Evolutionary conservation across 805 yeast genomes (phyloP).

Genomic region (Starmerella geochares): DNA sequence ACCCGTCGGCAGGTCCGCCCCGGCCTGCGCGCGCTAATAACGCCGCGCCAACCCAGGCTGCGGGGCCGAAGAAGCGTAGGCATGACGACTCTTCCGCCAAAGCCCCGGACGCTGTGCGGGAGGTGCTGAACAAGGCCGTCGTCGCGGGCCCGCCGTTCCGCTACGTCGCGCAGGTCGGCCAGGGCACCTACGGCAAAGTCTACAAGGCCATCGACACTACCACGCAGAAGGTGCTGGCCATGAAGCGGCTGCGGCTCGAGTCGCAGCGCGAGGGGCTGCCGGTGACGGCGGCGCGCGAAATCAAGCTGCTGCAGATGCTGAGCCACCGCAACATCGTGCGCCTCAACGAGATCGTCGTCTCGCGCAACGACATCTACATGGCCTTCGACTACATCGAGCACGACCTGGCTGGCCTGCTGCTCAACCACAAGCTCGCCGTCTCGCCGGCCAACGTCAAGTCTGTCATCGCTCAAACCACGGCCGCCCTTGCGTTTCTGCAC

Average conservation of each 20-base stretch:
- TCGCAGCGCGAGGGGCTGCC: slow-evolving; percentile 91
- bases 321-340: slow-evolving; percentile 76
- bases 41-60: neutral
- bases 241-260: slow-evolving; percentile 75
- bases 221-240: slow-evolving; percentile 68
- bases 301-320: slow-evolving; percentile 69
- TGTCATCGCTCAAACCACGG: slow-evolving; percentile 61
- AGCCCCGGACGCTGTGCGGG: neutral
- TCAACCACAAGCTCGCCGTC: slow-evolving; percentile 59
- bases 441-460: slow-evolving; percentile 65
- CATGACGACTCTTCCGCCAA: neutral
- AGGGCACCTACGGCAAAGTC: slow-evolving; percentile 96
- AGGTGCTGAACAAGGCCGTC: neutral
- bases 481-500: slow-evolving; percentile 77
- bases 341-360: slow-evolving; percentile 81
- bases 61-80: neutral
- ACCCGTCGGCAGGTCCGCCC: neutral
- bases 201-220: slow-evolving; percentile 68
- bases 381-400: slow-evolving; percentile 88
- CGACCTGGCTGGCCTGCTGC: slow-evolving; percentile 77
- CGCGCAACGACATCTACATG: slow-evolving; percentile 62
- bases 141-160: slow-evolving; percentile 39
- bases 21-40: neutral
- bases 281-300: slow-evolving; percentile 87
- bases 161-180: slow-evolving; percentile 86